A percentile compares a stretch with the other conserved stretches of the same genome.
Evolutionary conservation across 2,329 filamentous ascomycete species (phyloP).

Genomic region (Fusarium keratoplasticum): DNA sequence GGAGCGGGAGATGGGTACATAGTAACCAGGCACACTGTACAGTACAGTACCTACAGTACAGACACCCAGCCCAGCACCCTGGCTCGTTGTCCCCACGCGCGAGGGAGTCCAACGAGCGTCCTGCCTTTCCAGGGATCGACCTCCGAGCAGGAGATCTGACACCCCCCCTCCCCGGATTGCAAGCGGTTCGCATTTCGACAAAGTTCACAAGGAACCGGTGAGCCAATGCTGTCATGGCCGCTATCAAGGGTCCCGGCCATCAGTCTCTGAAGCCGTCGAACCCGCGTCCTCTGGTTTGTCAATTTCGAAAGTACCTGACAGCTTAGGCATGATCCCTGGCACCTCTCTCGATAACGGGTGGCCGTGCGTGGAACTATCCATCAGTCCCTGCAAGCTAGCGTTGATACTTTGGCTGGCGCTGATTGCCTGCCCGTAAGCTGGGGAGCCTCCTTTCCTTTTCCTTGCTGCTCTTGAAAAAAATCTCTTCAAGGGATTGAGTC

Average conservation of each 20-base stretch:
- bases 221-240: conserved; percentile 11
- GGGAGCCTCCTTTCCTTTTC: not conserved
- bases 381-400: conserved; percentile 20
- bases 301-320: conserved; percentile 17
- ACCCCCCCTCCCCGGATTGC: conserved; percentile 2
- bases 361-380: conserved; percentile 23
- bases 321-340: not conserved
- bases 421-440: not conserved
- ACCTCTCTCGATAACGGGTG: not conserved
- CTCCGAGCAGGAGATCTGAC: conserved; percentile 19
- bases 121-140: conserved; percentile 29
- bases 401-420: conserved; percentile 9
- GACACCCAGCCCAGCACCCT: not conserved
- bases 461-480: not conserved
- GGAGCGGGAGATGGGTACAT: conserved; percentile 1
- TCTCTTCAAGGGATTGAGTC: conserved; percentile 11
- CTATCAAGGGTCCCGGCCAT: conserved; percentile 3
- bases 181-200: conserved; percentile 15
- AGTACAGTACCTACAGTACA: not conserved
- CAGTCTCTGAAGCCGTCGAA: not conserved
- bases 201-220: conserved; percentile 17
- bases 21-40: not conserved
- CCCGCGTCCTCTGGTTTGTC: conserved; percentile 2
- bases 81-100: conserved; percentile 5
- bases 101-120: conserved; percentile 12